These are phyloP conservation scores for Metarhizium guizhouense DNA, from an alignment of 2,329 filamentous ascomycete species.

Conservation along the genomic window DNA sequence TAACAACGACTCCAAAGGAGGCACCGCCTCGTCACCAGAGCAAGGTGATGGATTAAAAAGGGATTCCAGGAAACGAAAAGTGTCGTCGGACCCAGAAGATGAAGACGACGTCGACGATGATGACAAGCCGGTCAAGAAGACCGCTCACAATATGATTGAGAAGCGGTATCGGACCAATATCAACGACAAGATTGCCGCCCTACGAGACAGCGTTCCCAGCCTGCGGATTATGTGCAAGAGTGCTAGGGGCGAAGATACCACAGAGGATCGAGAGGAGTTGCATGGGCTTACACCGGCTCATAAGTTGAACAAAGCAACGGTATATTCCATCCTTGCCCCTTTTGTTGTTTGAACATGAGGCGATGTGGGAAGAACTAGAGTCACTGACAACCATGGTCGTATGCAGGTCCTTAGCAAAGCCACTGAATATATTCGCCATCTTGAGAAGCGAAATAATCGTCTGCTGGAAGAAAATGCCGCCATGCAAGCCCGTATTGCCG, in stretches of 20 bases:
- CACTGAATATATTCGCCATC: conserved; percentile 88
- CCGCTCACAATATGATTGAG: conserved; percentile 96
- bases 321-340: conserved; percentile 20
- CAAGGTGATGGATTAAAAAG: conserved; percentile 34
- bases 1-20: conserved; percentile 36
- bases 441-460: conserved; percentile 83
- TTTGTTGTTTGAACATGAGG: not conserved
- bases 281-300: conserved; percentile 76
- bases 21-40: conserved; percentile 52
- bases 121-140: conserved; percentile 66
- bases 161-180: conserved; percentile 94
- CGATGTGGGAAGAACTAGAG: not conserved
- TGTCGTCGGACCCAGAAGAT: conserved; percentile 44
- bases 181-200: conserved; percentile 91
- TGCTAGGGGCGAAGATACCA: conserved; percentile 56
- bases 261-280: conserved; percentile 65
- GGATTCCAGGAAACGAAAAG: conserved; percentile 58
- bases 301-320: conserved; percentile 96
- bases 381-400: conserved; percentile 1
- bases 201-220: conserved; percentile 87
- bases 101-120: conserved; percentile 49
- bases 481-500: conserved; percentile 69
- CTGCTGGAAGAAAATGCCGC: conserved; percentile 72
- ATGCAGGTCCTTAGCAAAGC: conserved; percentile 74
- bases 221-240: conserved; percentile 75